Percentiles rank a stretch among this genome's conserved stretches.
These are phyloP conservation scores for Cucurbita pepo DNA, from an alignment of 306 rosid species.

Conservation along the genomic window DNA sequence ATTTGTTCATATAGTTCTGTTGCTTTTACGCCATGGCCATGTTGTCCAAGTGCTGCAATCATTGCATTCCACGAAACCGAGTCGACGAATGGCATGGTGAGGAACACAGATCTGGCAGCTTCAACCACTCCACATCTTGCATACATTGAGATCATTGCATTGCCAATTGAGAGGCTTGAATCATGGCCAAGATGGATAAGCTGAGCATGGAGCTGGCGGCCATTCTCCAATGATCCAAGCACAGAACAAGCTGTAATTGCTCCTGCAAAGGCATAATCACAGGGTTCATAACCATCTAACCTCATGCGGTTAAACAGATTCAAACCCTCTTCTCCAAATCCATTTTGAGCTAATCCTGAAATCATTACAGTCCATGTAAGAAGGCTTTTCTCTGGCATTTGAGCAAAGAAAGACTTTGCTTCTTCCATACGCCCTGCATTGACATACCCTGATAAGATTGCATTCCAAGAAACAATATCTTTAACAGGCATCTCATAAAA, in stretches of 20 bases:
- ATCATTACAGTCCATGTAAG: slow-evolving; percentile 7
- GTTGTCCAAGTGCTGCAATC: slow-evolving; percentile 13
- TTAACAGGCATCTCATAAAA: slow-evolving; percentile 4
- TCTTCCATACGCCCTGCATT: slow-evolving; percentile 7
- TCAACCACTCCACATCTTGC: slow-evolving; percentile 14
- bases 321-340: slow-evolving; percentile 4
- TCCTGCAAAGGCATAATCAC: slow-evolving; percentile 16
- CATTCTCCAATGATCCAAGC: slow-evolving; percentile 16
- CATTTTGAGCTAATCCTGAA: slow-evolving; percentile 10
- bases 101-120: slow-evolving; percentile 8
- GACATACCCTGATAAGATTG: slow-evolving; percentile 6
- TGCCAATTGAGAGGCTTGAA: slow-evolving; percentile 11
- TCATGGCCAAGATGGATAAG: slow-evolving; percentile 5
- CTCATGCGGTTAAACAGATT: slow-evolving; percentile 11
- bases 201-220: slow-evolving; percentile 12
- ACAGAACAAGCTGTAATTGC: slow-evolving; percentile 10
- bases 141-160: slow-evolving; percentile 13
- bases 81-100: slow-evolving; percentile 9
- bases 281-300: slow-evolving; percentile 6
- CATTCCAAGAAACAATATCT: slow-evolving; percentile 8
- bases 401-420: slow-evolving; percentile 4
- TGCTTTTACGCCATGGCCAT: slow-evolving; percentile 10
- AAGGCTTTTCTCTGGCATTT: slow-evolving; percentile 1
- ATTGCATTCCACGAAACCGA: slow-evolving; percentile 15
- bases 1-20: slow-evolving; percentile 4